phyloP scores from a whole-genome alignment of 202 grass and related monocot genomes.

The Panicum hallii region DNA sequence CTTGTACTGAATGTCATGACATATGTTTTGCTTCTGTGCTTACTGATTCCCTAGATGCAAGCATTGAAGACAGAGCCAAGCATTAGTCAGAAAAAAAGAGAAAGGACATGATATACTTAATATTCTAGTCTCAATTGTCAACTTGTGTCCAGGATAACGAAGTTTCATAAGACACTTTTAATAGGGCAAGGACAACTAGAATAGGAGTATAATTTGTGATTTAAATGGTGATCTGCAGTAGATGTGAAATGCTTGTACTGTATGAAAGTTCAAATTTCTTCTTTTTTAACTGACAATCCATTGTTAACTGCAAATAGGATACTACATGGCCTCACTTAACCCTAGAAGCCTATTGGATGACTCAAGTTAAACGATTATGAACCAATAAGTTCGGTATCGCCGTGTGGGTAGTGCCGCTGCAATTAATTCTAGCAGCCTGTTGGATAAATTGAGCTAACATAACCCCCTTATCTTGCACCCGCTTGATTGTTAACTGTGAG shows the following conservation, averaged over 20 bases:
- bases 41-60: not conserved
- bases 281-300: not conserved
- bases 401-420: no score
- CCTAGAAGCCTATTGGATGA: not conserved
- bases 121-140: not conserved
- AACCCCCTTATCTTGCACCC: not conserved
- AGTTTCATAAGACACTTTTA: not conserved
- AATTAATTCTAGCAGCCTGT: not conserved
- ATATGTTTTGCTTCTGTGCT: not conserved
- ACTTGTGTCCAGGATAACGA: not conserved
- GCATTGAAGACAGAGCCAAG: not conserved
- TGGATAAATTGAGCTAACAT: conserved; percentile 22
- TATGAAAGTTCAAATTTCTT: not conserved
- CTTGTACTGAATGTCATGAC: not conserved
- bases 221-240: not conserved
- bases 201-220: not conserved
- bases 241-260: not conserved
- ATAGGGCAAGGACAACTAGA: not conserved
- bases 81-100: not conserved
- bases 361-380: not conserved
- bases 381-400: not conserved
- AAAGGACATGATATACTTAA: not conserved
- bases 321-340: not conserved
- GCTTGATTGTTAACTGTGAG: not conserved
- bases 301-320: not conserved